Conservation (phyloP, 176 grass and related monocot genomes). For the Zea mays region Zm-B73-REFERENCE-NAM-5.0 NC_050096.1:50587001-50587500, state of each 20-base stretch:
- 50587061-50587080: slow-evolving; percentile 37
- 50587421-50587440: slow-evolving; percentile 65
- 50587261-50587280: slow-evolving; percentile 27
- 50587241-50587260: background rate
- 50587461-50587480: slow-evolving; percentile 58
- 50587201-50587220: background rate
- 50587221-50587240: slow-evolving; percentile 20
- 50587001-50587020: slow-evolving; percentile 19
- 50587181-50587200: slow-evolving; percentile 37
- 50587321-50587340: slow-evolving; percentile 43
- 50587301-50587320: slow-evolving; percentile 53
- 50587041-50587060: slow-evolving; percentile 15
- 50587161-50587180: slow-evolving; percentile 27
- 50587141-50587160: slow-evolving; percentile 13
- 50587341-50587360: slow-evolving; percentile 72
- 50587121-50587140: background rate
- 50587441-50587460: slow-evolving; percentile 77
- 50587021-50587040: slow-evolving; percentile 28
- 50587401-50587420: slow-evolving; percentile 47
- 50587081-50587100: slow-evolving; percentile 31
- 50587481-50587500: slow-evolving; percentile 69
- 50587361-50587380: slow-evolving; percentile 52
- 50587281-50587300: slow-evolving; percentile 47
- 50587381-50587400: slow-evolving; percentile 46
- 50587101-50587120: slow-evolving; percentile 27